A percentile compares a stretch with the other conserved stretches of the same genome.
phyloP scores from a whole-genome alignment of 139 green algal genomes.

The Penium margaritaceum region DNA sequence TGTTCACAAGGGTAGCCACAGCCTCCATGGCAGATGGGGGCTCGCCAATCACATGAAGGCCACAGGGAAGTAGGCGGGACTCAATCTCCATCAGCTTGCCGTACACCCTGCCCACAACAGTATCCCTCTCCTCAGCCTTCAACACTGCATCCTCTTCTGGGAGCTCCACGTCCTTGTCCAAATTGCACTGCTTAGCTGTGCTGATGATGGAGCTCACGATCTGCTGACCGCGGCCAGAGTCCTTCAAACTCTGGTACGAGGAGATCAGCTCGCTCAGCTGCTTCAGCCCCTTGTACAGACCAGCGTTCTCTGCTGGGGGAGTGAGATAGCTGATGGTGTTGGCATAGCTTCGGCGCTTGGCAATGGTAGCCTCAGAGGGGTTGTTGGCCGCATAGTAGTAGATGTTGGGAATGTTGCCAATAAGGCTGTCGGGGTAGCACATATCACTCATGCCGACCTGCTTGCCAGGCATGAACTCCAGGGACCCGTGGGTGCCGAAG shows the following conservation, averaged over 20 bases:
- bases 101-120: conserved; percentile 55
- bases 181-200: conserved; percentile 89
- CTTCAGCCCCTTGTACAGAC: conserved; percentile 87
- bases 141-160: conserved; percentile 67
- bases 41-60: conserved; percentile 89
- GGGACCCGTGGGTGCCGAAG: conserved; percentile 96
- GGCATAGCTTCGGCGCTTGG: conserved; percentile 95
- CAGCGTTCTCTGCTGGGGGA: conserved; percentile 94
- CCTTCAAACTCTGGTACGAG: conserved; percentile 85
- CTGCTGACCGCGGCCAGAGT: conserved; percentile 68
- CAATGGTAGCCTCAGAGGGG: conserved; percentile 95
- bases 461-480: conserved; percentile 99
- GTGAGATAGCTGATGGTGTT: conserved; percentile 99
- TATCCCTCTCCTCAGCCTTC: conserved; percentile 62
- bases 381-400: conserved; percentile 99
- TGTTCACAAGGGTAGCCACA: conserved; percentile 96
- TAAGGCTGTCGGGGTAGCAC: conserved; percentile 96
- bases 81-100: conserved; percentile 97
- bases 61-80: conserved; percentile 90
- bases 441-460: conserved; percentile 86
- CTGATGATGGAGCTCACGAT: conserved; percentile 94
- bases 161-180: conserved; percentile 89
- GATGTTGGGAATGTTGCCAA: conserved; percentile 93
- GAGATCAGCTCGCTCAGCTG: conserved; percentile 90
- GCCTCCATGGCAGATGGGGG: conserved; percentile 86